Evolutionary conservation across 1,284 basidiomycete species (phyloP).

Genomic region (Leccinum solheimii): DNA sequence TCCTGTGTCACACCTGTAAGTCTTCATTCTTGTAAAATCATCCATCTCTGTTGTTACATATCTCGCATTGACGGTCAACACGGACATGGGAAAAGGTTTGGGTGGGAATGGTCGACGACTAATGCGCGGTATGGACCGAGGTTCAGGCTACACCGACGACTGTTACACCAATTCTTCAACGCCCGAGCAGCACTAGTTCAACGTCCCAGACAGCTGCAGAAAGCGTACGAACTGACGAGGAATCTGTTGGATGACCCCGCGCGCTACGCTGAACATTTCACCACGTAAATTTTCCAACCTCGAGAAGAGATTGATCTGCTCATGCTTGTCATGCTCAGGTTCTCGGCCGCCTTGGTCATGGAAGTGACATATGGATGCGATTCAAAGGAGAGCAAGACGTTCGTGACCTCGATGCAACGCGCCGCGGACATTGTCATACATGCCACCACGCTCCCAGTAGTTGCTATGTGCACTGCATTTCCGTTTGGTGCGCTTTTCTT

Average conservation of each 20-base stretch:
- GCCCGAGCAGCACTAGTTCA: constrained; percentile 12
- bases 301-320: neutral
- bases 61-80: neutral
- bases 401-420: no score
- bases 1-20: neutral
- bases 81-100: constrained; percentile 11
- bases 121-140: constrained; percentile 10
- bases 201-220: constrained; percentile 17
- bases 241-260: constrained; percentile 11
- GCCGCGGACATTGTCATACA: no score
- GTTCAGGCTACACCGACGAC: constrained; percentile 10
- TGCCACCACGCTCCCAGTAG: no score
- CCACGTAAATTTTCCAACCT: no score
- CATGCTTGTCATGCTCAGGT: no score
- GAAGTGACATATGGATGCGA: no score
- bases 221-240: constrained; percentile 12
- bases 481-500: no score
- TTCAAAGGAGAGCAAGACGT: no score
- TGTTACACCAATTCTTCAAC: constrained; percentile 20
- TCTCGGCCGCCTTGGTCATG: no score
- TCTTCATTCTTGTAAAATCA: neutral
- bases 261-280: constrained; percentile 13
- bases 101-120: constrained; percentile 10
- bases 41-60: neutral
- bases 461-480: no score